Percentiles rank a stretch among this genome's conserved stretches.
Evolutionary conservation across 2,329 filamentous ascomycete species (phyloP).

Genomic region (Dichotomopilus funicola): DNA sequence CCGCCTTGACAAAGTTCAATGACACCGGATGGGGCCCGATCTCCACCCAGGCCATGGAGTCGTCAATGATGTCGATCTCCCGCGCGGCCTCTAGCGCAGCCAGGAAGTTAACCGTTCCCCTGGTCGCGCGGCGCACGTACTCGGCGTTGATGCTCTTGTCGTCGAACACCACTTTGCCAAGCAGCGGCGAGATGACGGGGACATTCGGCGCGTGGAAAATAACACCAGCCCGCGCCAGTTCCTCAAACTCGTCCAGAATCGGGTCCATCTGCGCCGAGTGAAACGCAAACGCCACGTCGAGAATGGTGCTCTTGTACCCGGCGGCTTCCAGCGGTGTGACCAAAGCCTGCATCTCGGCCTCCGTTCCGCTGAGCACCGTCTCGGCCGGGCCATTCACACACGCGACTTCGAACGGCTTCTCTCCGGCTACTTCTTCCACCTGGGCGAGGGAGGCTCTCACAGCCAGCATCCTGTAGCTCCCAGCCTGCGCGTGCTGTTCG

Average conservation of each 20-base stretch:
- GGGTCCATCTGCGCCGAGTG: conserved; percentile 47
- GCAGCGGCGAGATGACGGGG: not conserved
- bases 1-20: conserved; percentile 36
- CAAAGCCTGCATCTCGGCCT: not conserved
- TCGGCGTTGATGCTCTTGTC: conserved; percentile 30
- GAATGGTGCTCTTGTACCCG: conserved; percentile 41
- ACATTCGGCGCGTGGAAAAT: not conserved
- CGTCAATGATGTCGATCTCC: not conserved
- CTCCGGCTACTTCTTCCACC: conserved; percentile 23
- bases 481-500: conserved; percentile 55
- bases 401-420: conserved; percentile 39
- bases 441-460: conserved; percentile 42
- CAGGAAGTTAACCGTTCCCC: conserved; percentile 36
- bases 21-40: conserved; percentile 66
- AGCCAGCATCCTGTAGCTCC: conserved; percentile 56
- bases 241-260: conserved; percentile 39
- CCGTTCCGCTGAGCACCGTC: conserved; percentile 48
- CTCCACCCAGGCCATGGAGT: not conserved
- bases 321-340: conserved; percentile 1
- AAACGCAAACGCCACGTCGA: conserved; percentile 46
- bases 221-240: not conserved
- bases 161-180: not conserved
- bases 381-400: conserved; percentile 72
- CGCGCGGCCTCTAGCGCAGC: not conserved
- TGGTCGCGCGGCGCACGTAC: conserved; percentile 59